A percentile compares a stretch with the other conserved stretches of the same genome.
Conservation (phyloP, 345 rosid species). For the Salix udensis region DNA sequence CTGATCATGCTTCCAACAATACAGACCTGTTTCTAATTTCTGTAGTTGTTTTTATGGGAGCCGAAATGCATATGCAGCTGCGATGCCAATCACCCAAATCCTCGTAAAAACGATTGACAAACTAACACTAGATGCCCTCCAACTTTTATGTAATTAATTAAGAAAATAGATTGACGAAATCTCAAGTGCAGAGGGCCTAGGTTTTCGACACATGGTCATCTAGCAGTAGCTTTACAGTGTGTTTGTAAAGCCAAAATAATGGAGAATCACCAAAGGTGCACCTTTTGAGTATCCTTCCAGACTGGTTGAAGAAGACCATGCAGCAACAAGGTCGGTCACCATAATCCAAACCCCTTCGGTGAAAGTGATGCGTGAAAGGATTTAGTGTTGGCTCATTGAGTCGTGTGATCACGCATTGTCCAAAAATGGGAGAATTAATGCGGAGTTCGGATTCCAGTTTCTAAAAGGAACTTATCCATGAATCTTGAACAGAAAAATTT, state of each 20-base stretch:
- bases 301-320: constrained; percentile 10
- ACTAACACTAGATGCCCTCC: constrained; percentile 6
- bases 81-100: constrained; percentile 22
- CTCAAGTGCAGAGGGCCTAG: constrained; percentile 2
- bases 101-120: constrained; percentile 24
- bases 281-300: not conserved
- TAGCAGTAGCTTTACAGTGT: constrained; percentile 6
- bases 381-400: not conserved
- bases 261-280: constrained; percentile 15
- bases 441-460: not conserved
- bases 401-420: not conserved
- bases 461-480: not conserved
- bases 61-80: constrained; percentile 6
- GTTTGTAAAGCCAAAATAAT: not conserved
- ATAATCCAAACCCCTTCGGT: not conserved
- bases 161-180: constrained; percentile 24
- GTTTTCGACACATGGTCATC: constrained; percentile 20
- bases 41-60: not conserved
- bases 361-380: not conserved
- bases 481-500: not conserved
- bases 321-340: not conserved
- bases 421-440: not conserved
- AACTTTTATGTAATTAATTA: not conserved
- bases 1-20: constrained; percentile 14
- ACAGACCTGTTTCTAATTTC: constrained; percentile 13